Evolutionary conservation across 257 asterid species (phyloP).

Genomic region (Dorcoceras hygrometricum): DNA sequence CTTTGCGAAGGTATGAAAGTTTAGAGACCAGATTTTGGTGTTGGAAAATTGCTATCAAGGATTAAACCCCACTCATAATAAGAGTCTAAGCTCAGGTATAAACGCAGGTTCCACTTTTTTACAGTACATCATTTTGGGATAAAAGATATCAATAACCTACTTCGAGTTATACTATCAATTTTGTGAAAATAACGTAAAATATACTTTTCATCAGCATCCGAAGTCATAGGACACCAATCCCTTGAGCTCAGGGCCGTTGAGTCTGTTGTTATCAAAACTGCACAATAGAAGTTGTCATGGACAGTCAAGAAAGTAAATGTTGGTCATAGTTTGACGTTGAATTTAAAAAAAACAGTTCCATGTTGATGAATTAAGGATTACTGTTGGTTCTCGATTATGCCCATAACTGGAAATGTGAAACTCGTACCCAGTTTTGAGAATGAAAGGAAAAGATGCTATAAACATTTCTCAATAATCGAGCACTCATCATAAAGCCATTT

Average conservation of each 20-base stretch:
- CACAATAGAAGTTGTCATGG: not conserved
- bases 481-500: not conserved
- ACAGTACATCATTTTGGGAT: not conserved
- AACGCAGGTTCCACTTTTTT: not conserved
- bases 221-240: slow-evolving; percentile 85
- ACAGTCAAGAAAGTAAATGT: not conserved
- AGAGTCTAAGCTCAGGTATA: not conserved
- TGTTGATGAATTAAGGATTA: not conserved
- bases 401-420: too few relatives aligned
- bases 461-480: too few relatives aligned
- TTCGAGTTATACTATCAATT: not conserved
- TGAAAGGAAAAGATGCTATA: too few relatives aligned
- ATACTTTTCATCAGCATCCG: slow-evolving; percentile 50
- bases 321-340: slow-evolving; percentile 1
- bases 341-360: not conserved
- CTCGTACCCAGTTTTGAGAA: too few relatives aligned
- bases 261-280: slow-evolving; percentile 70
- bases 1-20: too few relatives aligned
- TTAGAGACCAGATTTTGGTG: not conserved
- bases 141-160: not conserved
- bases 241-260: slow-evolving; percentile 80
- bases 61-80: not conserved
- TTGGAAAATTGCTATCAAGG: not conserved
- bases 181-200: not conserved
- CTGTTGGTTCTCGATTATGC: too few relatives aligned